Evolutionary conservation across 441 rosid genomes (phyloP).

Genomic region (Isatis lusitanica): DNA sequence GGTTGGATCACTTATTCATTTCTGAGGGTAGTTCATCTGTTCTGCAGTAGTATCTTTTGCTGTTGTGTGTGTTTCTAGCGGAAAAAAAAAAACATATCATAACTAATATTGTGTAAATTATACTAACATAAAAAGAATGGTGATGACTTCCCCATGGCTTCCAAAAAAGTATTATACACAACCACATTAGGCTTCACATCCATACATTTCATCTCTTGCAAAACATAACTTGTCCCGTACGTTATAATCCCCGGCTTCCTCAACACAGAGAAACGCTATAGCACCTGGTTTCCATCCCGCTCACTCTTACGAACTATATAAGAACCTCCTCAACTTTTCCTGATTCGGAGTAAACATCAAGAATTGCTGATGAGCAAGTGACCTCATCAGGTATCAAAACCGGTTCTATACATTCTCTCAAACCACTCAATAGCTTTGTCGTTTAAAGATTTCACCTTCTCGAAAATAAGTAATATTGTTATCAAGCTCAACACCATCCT

Average conservation of each 20-base stretch:
- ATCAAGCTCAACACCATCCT: conserved; percentile 73
- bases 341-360: conserved; percentile 81
- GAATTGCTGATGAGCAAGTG: conserved; percentile 68
- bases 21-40: no score
- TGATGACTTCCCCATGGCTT: conserved; percentile 51
- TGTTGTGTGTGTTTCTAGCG: no score
- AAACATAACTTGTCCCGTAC: conserved; percentile 91
- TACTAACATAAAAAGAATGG: no score
- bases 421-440: conserved; percentile 92
- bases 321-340: conserved; percentile 86
- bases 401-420: conserved; percentile 87
- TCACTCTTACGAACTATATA: conserved; percentile 74
- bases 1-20: no score
- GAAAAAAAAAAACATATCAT: no score
- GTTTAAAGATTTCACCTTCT: conserved; percentile 62
- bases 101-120: no score
- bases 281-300: conserved; percentile 93
- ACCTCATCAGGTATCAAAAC: conserved; percentile 95
- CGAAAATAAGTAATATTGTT: conserved; percentile 96
- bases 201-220: conserved; percentile 77
- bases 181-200: conserved; percentile 85
- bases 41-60: no score
- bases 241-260: conserved; percentile 83
- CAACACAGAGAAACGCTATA: conserved; percentile 66
- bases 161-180: conserved; percentile 84